Evolutionary conservation across 371 early-diverging fungal species (phyloP).

Genomic region (Mucor saturninus): DNA sequence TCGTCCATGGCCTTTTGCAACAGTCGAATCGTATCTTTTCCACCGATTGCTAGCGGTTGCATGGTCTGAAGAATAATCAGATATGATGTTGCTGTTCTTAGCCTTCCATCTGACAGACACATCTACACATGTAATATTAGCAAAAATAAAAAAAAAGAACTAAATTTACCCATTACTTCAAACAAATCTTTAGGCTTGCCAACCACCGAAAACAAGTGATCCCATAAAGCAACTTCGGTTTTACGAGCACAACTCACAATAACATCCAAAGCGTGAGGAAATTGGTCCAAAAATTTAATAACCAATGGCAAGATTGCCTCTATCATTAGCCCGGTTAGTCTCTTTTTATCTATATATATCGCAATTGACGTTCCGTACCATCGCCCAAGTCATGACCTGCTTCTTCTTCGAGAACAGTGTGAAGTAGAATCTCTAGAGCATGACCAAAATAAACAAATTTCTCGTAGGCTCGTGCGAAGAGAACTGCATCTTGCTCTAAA

Average conservation of each 20-base stretch:
- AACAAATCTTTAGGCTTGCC: conserved; percentile 83
- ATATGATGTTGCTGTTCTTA: conserved; percentile 85
- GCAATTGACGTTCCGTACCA: conserved; percentile 24
- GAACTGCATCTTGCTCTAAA: conserved; percentile 61
- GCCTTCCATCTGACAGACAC: conserved; percentile 69
- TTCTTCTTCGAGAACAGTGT: conserved; percentile 83
- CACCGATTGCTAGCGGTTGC: conserved; percentile 72
- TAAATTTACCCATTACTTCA: conserved; percentile 30
- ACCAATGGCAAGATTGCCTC: conserved; percentile 72
- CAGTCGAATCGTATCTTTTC: conserved; percentile 72
- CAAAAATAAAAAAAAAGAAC: neutral
- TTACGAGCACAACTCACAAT: conserved; percentile 91
- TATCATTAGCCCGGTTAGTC: conserved; percentile 12
- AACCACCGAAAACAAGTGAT: conserved; percentile 78
- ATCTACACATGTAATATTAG: conserved; percentile 40
- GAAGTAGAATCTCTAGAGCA: conserved; percentile 83
- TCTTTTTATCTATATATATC: conserved; percentile 3
- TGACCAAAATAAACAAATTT: conserved; percentile 82
- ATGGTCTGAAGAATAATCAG: conserved; percentile 85
- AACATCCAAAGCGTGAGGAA: conserved; percentile 77
- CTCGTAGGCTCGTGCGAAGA: conserved; percentile 71
- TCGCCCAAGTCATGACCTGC: conserved; percentile 47
- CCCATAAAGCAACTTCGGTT: conserved; percentile 90
- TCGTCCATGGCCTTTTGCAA: conserved; percentile 76
- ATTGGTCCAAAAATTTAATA: conserved; percentile 74